A percentile compares a stretch with the other conserved stretches of the same genome.
These are phyloP conservation scores for Lippia alba DNA, from an alignment of 305 asterid genomes.

Conservation along the genomic window DNA sequence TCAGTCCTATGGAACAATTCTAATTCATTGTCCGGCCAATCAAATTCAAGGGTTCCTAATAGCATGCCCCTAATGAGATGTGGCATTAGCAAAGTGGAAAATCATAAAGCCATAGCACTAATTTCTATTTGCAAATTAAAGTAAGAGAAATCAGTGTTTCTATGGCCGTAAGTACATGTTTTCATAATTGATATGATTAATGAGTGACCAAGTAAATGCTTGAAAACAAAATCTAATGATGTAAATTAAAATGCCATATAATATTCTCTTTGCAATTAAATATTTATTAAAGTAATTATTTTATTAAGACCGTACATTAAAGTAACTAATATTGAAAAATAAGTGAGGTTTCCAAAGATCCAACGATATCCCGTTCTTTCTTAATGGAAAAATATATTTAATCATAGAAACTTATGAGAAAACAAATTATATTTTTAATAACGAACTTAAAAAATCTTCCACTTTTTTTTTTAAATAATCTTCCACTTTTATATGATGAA, in stretches of 20 bases:
- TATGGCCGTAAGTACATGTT: too few species aligned
- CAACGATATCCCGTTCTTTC: neutral
- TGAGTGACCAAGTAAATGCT: neutral
- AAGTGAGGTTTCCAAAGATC: neutral
- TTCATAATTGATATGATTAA: conserved; percentile 8
- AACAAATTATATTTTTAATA: too few species aligned
- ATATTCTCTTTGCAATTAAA: neutral
- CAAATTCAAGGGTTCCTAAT: too few species aligned
- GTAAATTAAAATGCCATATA: neutral
- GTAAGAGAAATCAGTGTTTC: too few species aligned
- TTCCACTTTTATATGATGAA: neutral
- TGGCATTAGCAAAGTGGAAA: too few species aligned
- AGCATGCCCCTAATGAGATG: too few species aligned
- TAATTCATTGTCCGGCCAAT: too few species aligned
- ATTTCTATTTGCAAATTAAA: too few species aligned
- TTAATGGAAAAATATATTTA: neutral
- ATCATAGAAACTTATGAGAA: neutral
- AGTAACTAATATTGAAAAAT: neutral
- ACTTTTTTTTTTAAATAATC: neutral
- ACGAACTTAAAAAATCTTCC: too few species aligned
- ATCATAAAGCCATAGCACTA: too few species aligned
- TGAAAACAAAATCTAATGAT: neutral
- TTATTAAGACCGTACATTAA: neutral
- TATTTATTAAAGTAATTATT: neutral
- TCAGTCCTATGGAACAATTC: too few species aligned